Evolutionary conservation across 1,284 basidiomycete species (phyloP), one percentile per base, ranked within the genome.

Genomic region (Marasmius oreades): DNA sequence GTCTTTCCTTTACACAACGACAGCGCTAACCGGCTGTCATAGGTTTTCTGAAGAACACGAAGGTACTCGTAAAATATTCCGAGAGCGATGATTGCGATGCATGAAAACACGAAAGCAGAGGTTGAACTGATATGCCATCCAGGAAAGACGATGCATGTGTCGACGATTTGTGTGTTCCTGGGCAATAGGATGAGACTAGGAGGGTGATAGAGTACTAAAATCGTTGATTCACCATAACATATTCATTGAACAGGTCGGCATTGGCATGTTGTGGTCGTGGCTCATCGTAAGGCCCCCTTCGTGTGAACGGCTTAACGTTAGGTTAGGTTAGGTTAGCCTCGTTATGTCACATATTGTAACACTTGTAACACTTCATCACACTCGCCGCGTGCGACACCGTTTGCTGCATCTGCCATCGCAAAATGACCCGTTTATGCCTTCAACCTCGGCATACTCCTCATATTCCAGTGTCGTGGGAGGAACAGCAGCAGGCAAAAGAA

Each of bases 51-150:
- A 60, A 85, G 78, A 46, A 76, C 74, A 56, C 87, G 82, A 48
- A 92, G 77, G 69, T 87, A 91, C 66, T 92, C 90, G 69, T 85
- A 91, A 61, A 84, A 71, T n/a, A 89, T 71, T 52, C 86, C 81
- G 34, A 92, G 78, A 2, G 71, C 72, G 56, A 85, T 74, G 69
- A 92, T 84, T 58, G 73, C 78, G 57, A 84, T 47, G 67, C 81
- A 85, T 22, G 87, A 90, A 59, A 86, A 61, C 56, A 84, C 63
- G 66, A 92, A 89, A 33, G 72, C 67, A 56, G 72, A 58, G 54
- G 68, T 73, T n/a, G 83, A 80, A 61, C 67, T 72, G 62, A 92
- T 81, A 71, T 90, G 88, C 89, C 89, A 90, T 58, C 77, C 75
- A 18, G 67, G 72, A 72, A 91, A 90, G 70, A 90, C 83, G 69